These are phyloP conservation scores for Pyricularia pennisetigena DNA, from an alignment of 2,329 filamentous ascomycete species.

Conservation along the genomic window DNA sequence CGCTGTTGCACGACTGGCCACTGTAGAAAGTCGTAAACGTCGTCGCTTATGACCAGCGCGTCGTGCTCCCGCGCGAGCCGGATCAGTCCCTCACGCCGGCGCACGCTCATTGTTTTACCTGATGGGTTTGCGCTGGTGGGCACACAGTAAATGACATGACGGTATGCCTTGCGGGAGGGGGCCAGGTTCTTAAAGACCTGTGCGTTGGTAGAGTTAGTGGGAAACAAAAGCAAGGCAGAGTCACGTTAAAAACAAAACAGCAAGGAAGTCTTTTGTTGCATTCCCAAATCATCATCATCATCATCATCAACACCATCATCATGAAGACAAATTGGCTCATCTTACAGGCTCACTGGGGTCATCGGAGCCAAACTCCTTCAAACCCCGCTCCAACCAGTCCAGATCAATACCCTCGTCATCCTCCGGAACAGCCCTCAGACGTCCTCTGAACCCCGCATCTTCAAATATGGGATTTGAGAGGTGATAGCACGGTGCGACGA, in stretches of 20 bases:
- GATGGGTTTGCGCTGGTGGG: slow-evolving; percentile 87
- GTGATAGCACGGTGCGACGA: slow-evolving; percentile 75
- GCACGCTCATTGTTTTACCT: slow-evolving; percentile 67
- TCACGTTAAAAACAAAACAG: not conserved
- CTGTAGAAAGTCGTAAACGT: slow-evolving; percentile 89
- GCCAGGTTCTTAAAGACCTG: slow-evolving; percentile 43
- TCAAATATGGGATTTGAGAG: slow-evolving; percentile 79
- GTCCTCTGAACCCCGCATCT: slow-evolving; percentile 63
- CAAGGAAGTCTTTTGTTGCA: not conserved
- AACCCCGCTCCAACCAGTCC: slow-evolving; percentile 39
- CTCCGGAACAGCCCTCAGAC: slow-evolving; percentile 62
- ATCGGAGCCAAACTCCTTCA: slow-evolving; percentile 24
- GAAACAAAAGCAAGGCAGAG: not conserved
- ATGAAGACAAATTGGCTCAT: not conserved
- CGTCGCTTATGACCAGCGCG: slow-evolving; percentile 76
- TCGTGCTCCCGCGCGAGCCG: slow-evolving; percentile 69
- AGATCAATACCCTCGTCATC: slow-evolving; percentile 71
- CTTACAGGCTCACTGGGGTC: slow-evolving; percentile 8
- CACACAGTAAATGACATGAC: slow-evolving; percentile 79
- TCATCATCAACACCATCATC: no score
- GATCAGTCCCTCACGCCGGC: slow-evolving; percentile 58
- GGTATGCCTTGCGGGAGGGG: slow-evolving; percentile 66
- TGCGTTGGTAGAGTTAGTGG: not conserved
- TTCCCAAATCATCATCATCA: no score
- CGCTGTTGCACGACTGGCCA: slow-evolving; percentile 43